These are phyloP conservation scores for Penicillium argentinense DNA, from an alignment of 495 filamentous ascomycete genomes.

Conservation along the genomic window DNA sequence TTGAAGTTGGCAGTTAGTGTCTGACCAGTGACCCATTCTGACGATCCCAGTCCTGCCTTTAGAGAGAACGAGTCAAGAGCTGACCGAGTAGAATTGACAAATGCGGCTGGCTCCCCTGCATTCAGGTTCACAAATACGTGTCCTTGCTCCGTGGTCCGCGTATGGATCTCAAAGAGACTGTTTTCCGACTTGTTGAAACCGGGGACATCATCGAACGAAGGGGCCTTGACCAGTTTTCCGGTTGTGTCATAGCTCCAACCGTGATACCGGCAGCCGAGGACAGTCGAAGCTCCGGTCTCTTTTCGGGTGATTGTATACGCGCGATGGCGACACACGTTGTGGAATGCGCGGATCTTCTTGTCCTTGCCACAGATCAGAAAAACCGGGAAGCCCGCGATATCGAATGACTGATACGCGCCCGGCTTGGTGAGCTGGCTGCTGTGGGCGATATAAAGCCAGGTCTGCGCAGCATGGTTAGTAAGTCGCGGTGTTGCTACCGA, in stretches of 20 bases:
- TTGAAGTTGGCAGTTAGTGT: slow-evolving; percentile 43
- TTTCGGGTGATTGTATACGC: slow-evolving; percentile 56
- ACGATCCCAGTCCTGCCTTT: slow-evolving; percentile 10
- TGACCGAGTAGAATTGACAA: slow-evolving; percentile 7
- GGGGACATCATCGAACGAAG: slow-evolving; percentile 53
- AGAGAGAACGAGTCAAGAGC: slow-evolving; percentile 12
- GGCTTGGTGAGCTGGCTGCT: slow-evolving; percentile 41
- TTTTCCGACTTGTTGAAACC: slow-evolving; percentile 58
- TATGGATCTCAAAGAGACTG: slow-evolving; percentile 47
- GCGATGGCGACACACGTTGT: slow-evolving; percentile 60
- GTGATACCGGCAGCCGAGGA: slow-evolving; percentile 60
- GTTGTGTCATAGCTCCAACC: slow-evolving; percentile 61
- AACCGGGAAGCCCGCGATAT: slow-evolving; percentile 50
- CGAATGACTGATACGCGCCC: slow-evolving; percentile 51
- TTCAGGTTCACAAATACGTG: slow-evolving; percentile 48
- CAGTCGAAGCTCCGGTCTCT: slow-evolving; percentile 46
- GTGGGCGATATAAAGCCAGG: slow-evolving; percentile 53
- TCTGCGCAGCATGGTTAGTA: slow-evolving; percentile 16
- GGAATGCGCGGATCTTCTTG: slow-evolving; percentile 52
- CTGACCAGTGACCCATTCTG: slow-evolving; percentile 34
- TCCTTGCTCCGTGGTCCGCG: slow-evolving; percentile 26
- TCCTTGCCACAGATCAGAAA: slow-evolving; percentile 51
- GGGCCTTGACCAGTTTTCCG: slow-evolving; percentile 58
- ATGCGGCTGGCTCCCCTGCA: slow-evolving; percentile 14
- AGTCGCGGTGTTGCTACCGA: background rate